Base-by-base conservation (phyloP, 139 green algal species). In the Zygnema cylindricum region DNA sequence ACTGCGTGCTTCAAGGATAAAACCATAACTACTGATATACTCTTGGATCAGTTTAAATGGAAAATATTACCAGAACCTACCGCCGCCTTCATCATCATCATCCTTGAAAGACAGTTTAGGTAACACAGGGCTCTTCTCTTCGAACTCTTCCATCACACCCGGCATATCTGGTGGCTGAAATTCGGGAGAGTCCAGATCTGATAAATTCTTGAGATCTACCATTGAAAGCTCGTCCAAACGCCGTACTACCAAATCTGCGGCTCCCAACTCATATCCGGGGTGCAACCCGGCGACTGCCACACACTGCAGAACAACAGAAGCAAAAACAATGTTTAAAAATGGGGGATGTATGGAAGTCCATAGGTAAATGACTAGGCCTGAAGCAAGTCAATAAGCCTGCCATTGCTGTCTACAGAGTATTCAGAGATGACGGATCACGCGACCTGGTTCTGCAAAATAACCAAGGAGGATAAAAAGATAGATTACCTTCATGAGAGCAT, bases 141-240 rank as follows among this genome's bases (percentile, higher is more conserved):
- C 49, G 7, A 25, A 7, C 49, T 63, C 49, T 16, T 63, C 49
- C 7, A 63, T 7, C 7, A 25, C 49, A 63, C 16, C 7, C 7
- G 49, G 16, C 7, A 63, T 63, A 25, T 84, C 71, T 40, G 85
- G 33, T 75, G 94, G 88, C 16, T 93, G 91, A 30, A 93, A 86
- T 49, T 95, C 92, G 41, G 77, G 85, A 42, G 85, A 86, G 88
- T 99, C 96, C 0, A 93, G 77, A 36, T 94, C 87, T 84, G 98
- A 98, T 32, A 99, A 93, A 77, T 95, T 93, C 93, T 98, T 98
- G 55, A 99, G 93, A 90, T 99, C 98, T n/a, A 98, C 88, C 77
- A 99, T 94, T 1, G 92, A 94, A 23, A 99, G 84, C 82, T 96
- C 92, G 0, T 92, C 93, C 22, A 99, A 92, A 41, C 94, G 86